Percentiles rank a stretch among this genome's conserved stretches.
These are phyloP conservation scores for Aspergillus luchuensis DNA, from an alignment of 2,329 filamentous ascomycete genomes.

Conservation along the genomic window DNA sequence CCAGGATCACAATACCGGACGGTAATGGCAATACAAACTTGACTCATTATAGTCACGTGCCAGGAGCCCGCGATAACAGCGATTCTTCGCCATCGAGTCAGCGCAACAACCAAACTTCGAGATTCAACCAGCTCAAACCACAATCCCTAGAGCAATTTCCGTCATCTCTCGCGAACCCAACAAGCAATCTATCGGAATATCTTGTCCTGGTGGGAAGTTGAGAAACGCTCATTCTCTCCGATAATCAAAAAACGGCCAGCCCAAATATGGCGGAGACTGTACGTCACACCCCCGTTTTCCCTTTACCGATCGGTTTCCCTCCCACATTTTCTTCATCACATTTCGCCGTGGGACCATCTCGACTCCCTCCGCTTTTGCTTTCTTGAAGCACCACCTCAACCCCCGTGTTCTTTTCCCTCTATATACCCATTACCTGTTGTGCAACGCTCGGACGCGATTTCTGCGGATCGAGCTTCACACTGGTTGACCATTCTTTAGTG, in stretches of 20 bases:
- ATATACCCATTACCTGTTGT: neutral
- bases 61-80: conserved; percentile 22
- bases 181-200: too few relatives aligned
- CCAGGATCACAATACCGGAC: neutral
- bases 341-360: neutral
- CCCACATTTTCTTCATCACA: conserved; percentile 43
- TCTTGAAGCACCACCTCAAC: neutral
- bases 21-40: conserved; percentile 14
- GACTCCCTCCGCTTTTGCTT: neutral
- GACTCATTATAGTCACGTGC: conserved; percentile 18
- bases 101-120: conserved; percentile 8
- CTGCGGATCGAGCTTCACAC: neutral
- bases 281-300: conserved; percentile 41
- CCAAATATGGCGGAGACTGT: conserved; percentile 47
- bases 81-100: conserved; percentile 21
- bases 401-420: neutral
- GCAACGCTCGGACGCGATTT: neutral
- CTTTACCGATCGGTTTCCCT: conserved; percentile 38
- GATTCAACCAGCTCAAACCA: neutral
- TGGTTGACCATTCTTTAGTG: too few relatives aligned
- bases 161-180: too few relatives aligned
- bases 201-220: neutral
- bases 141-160: neutral
- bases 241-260: neutral
- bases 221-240: neutral